These are phyloP conservation scores for Fusarium sp. DNA, from an alignment of 2,329 filamentous ascomycete species.

Conservation along the genomic window DNA sequence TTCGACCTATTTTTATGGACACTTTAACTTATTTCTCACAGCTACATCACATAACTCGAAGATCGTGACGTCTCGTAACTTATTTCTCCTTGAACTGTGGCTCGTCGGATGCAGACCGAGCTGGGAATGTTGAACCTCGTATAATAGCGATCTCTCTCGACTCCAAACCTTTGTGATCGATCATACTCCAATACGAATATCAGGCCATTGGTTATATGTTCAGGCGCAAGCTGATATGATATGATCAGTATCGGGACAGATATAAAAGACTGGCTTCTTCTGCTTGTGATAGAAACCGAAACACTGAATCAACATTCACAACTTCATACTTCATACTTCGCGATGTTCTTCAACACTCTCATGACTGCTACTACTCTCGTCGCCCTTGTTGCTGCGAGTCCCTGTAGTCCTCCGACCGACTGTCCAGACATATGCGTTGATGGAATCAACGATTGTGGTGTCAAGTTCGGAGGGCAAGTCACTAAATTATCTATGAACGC, in stretches of 20 bases:
- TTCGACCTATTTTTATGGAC: not conserved
- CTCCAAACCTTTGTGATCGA: not conserved
- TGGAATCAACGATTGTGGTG: conserved; percentile 43
- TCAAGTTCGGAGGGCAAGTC: conserved; percentile 44
- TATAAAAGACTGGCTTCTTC: conserved; percentile 10
- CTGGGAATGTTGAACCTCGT: conserved; percentile 18
- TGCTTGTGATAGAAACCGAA: not conserved
- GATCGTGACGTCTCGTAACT: not conserved
- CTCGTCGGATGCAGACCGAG: not conserved
- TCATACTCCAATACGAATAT: not conserved
- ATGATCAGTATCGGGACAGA: not conserved
- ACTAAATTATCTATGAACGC: rapidly evolving
- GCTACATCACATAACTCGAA: not conserved
- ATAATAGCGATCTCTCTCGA: not conserved
- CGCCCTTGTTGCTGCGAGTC: conserved; percentile 16
- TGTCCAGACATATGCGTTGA: conserved; percentile 43
- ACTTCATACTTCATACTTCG: not conserved
- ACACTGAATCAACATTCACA: not conserved
- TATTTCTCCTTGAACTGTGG: not conserved
- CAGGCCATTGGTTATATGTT: not conserved
- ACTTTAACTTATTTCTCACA: no score
- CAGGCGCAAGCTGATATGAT: not conserved
- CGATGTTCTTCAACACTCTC: conserved; percentile 22
- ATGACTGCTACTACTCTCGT: conserved; percentile 17
- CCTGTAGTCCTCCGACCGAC: not conserved